These are phyloP conservation scores for Sisymbrium irio DNA, from an alignment of 345 rosid species.

Conservation along the genomic window DNA sequence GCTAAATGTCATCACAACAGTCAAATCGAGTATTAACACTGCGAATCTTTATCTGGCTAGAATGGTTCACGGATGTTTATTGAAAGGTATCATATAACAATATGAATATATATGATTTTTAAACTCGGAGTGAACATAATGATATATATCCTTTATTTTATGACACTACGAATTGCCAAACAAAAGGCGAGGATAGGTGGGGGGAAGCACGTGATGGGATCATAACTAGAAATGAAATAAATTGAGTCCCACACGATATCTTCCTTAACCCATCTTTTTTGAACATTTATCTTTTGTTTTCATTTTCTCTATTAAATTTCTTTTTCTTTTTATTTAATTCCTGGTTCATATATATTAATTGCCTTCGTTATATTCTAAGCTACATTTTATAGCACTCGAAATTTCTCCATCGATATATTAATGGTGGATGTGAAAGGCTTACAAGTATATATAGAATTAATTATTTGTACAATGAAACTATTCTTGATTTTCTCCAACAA, in stretches of 20 bases:
- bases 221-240: slow-evolving; percentile 25
- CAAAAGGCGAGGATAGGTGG: slow-evolving; percentile 8
- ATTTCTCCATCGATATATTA: too few species aligned
- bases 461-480: background rate
- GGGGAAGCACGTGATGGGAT: slow-evolving; percentile 24
- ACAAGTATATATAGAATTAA: too few species aligned
- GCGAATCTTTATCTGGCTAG: slow-evolving; percentile 9
- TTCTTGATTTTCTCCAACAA: too few species aligned
- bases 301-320: background rate
- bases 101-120: background rate
- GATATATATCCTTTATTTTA: background rate
- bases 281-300: background rate
- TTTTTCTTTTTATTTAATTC: background rate
- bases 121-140: background rate
- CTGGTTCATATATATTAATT: background rate
- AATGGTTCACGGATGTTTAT: slow-evolving; percentile 16
- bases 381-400: background rate
- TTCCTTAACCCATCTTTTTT: slow-evolving; percentile 25
- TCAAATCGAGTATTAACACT: slow-evolving; percentile 1
- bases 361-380: background rate
- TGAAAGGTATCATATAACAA: slow-evolving; percentile 18
- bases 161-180: slow-evolving; percentile 24
- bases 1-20: background rate
- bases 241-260: slow-evolving; percentile 36
- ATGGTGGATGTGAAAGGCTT: background rate